Evolutionary conservation across 1,284 basidiomycete genomes (phyloP).

Genomic region (Peniophora sp.): DNA sequence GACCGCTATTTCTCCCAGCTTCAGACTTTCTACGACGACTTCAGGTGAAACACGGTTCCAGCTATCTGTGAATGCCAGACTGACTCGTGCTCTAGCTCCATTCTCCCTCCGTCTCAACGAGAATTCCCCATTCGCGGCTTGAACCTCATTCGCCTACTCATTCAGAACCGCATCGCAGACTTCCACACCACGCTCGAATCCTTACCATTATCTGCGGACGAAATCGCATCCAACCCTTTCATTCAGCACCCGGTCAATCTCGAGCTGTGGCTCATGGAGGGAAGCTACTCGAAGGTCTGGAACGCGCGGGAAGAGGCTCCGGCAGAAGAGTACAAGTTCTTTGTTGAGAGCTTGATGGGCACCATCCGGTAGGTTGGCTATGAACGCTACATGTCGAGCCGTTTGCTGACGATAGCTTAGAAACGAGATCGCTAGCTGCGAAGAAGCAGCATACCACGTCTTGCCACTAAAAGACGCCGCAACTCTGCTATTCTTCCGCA

Average conservation of each 20-base stretch:
- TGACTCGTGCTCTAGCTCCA: slow-evolving; percentile 36
- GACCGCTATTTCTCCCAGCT: slow-evolving; percentile 94
- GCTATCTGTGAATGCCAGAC: neutral
- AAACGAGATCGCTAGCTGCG: slow-evolving; percentile 90
- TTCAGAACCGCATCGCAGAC: slow-evolving; percentile 93
- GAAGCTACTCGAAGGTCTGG: slow-evolving; percentile 98
- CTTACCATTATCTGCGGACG: slow-evolving; percentile 70
- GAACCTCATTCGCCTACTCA: slow-evolving; percentile 89
- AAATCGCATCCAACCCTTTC: slow-evolving; percentile 68
- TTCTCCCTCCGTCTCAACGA: slow-evolving; percentile 76
- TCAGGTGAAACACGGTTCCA: slow-evolving; percentile 42
- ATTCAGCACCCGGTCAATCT: slow-evolving; percentile 84
- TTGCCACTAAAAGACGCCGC: slow-evolving; percentile 84
- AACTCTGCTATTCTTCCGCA: slow-evolving; percentile 83
- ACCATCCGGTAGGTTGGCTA: slow-evolving; percentile 67
- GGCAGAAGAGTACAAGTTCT: slow-evolving; percentile 83
- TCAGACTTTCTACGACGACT: slow-evolving; percentile 89
- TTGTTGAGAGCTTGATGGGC: slow-evolving; percentile 87
- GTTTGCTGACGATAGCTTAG: slow-evolving; percentile 27
- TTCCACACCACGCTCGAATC: slow-evolving; percentile 99
- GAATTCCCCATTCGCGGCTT: slow-evolving; percentile 89
- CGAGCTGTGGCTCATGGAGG: slow-evolving; percentile 98
- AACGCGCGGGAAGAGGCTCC: slow-evolving; percentile 85
- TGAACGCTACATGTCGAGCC: neutral
- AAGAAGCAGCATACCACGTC: slow-evolving; percentile 84